Conservation (phyloP, 2,329 filamentous ascomycete genomes). For the Pseudogymnoascus sp. region DNA sequence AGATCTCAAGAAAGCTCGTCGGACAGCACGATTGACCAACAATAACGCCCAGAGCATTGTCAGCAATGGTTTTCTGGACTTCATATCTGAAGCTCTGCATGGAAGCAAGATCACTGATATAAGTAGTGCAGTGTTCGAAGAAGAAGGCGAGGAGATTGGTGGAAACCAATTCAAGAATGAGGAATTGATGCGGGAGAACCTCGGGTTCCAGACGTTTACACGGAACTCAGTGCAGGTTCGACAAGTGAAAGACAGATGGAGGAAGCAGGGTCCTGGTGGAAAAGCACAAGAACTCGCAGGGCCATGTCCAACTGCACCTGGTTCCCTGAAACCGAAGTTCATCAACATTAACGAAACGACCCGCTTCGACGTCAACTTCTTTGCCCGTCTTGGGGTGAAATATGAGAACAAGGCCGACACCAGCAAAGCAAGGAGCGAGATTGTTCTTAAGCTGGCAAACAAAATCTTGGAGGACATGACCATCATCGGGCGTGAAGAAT, state of each 20-base stretch:
- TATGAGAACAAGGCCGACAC: constrained; percentile 16
- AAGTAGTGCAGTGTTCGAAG: not conserved
- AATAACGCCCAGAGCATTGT: not conserved
- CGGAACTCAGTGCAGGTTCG: not conserved
- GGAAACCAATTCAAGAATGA: not conserved
- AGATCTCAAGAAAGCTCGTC: not conserved
- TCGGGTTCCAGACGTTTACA: not conserved
- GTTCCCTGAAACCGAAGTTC: not conserved
- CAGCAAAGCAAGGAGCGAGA: constrained; percentile 21
- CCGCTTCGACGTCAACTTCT: constrained; percentile 22
- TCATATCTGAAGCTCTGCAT: not conserved
- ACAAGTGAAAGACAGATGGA: not conserved
- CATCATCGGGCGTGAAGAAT: constrained; percentile 22
- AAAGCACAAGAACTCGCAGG: not conserved
- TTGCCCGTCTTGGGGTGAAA: constrained; percentile 24
- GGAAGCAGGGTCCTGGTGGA: not conserved
- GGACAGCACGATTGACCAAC: not conserved
- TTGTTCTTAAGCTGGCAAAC: constrained; percentile 21
- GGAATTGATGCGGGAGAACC: not conserved
- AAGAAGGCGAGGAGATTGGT: not conserved
- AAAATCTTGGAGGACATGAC: constrained; percentile 24
- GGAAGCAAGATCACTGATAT: not conserved
- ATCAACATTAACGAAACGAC: not conserved
- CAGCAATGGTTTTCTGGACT: not conserved
- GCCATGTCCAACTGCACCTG: not conserved